Evolutionary conservation across 2,329 filamentous ascomycete species (phyloP).

Genomic region (Ceratocystis cacaofunesta): DNA sequence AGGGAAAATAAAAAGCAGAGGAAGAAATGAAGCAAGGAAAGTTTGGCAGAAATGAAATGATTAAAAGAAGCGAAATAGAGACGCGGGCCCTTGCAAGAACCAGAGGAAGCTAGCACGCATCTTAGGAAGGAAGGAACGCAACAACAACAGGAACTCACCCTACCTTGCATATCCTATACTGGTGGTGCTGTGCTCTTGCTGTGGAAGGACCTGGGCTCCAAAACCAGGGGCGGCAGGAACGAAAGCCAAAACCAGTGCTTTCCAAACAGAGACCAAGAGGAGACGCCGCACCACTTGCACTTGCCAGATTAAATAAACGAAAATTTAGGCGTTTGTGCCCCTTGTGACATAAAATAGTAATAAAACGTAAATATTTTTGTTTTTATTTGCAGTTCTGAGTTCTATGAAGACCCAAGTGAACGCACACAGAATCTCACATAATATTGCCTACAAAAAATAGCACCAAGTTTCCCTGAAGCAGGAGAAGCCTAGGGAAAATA

Average conservation of each 20-base stretch:
- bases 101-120: not conserved
- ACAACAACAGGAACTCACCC: not conserved
- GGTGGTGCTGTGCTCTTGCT: too few relatives aligned
- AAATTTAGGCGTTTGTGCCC: too few relatives aligned
- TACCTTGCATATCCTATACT: too few relatives aligned
- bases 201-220: constrained; percentile 4
- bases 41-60: constrained; percentile 15
- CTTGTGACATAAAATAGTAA: not conserved
- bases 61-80: constrained; percentile 16
- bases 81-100: not conserved
- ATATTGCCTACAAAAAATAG: too few relatives aligned
- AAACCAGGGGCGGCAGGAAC: constrained; percentile 13
- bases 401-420: too few relatives aligned
- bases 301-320: not conserved
- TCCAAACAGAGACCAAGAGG: constrained; percentile 1
- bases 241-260: constrained; percentile 2
- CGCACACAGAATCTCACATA: too few relatives aligned
- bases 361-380: not conserved
- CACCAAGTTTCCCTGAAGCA: too few relatives aligned
- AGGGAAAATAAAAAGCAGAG: constrained; percentile 1
- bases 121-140: not conserved
- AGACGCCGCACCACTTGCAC: not conserved
- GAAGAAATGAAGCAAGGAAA: constrained; percentile 9
- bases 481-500: too few relatives aligned
- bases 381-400: too few relatives aligned